Conservation (phyloP, 164 flowering plant species). For the Protea cynaroides region DNA sequence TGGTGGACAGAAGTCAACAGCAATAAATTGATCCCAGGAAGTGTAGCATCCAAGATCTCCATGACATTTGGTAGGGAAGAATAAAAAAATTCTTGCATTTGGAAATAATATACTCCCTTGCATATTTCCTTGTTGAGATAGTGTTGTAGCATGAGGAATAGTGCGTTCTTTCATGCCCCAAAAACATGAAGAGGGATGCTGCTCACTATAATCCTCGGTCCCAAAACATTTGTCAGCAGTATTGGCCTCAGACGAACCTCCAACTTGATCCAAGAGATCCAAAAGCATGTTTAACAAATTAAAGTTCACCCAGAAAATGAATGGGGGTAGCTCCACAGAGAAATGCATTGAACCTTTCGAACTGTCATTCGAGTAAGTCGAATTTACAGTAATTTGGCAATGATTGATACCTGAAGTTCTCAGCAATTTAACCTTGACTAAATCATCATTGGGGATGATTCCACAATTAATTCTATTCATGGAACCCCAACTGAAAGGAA, state of each 20-base stretch:
- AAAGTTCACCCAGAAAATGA: slow-evolving; percentile 69
- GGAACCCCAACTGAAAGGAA: no score
- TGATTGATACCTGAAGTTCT: slow-evolving; percentile 36
- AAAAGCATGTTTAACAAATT: slow-evolving; percentile 32
- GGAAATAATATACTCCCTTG: slow-evolving; percentile 47
- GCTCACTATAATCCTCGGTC: slow-evolving; percentile 15
- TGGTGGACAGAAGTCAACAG: slow-evolving; percentile 54
- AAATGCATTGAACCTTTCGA: slow-evolving; percentile 34
- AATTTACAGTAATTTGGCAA: slow-evolving; percentile 28
- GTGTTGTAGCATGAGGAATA: slow-evolving; percentile 11
- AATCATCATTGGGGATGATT: slow-evolving; percentile 16
- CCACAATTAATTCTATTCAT: slow-evolving; percentile 9
- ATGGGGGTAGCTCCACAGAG: slow-evolving; percentile 58
- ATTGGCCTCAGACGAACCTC: slow-evolving; percentile 17
- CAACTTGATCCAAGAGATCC: slow-evolving; percentile 40
- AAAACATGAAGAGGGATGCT: slow-evolving; percentile 19
- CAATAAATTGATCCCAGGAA: slow-evolving; percentile 65
- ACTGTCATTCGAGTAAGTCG: slow-evolving; percentile 25
- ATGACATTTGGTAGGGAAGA: slow-evolving; percentile 48
- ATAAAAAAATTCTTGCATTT: slow-evolving; percentile 60
- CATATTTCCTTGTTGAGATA: slow-evolving; percentile 29
- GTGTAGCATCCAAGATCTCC: slow-evolving; percentile 23
- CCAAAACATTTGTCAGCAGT: slow-evolving; percentile 10
- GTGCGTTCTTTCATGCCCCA: slow-evolving; percentile 18
- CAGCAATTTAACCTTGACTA: slow-evolving; percentile 45